Evolutionary conservation across 2,329 filamentous ascomycete species (phyloP), one percentile per base, ranked within the genome.

Genomic region (Lojkania enalia): DNA sequence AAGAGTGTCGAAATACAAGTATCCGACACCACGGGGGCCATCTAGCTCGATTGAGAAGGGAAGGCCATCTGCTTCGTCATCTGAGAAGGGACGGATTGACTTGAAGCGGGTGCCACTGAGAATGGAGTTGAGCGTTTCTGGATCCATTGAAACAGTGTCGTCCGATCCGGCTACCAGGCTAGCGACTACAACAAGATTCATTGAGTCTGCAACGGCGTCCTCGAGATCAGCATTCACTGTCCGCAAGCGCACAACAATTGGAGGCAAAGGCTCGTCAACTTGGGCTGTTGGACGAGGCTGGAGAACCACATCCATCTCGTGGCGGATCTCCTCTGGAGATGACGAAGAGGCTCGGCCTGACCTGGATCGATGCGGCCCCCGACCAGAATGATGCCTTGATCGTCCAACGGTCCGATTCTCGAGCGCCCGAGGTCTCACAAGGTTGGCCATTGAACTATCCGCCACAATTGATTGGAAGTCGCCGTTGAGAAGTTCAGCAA

Each of bases 221-320:
- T 68, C 60, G 11, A 57, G 52, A 31, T 66, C 58, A 2, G 58
- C 52, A 35, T 67, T 64, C 21, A 53, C 60, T 11, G 62, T 64
- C 27, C 64, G 54, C 35, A 70, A 44, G 13, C 64, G 64, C n/a
- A 68, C 64, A 18, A 68, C 57, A 23, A 69, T 56, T 20, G 19
- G 33, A 11, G 33, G 16, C 41, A 70, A 51, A 20, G 59, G 48
- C 38, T 66, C 54, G 31, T 65, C 67, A 18, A 61, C 60, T 32
- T 58, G 60, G 39, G 64, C 66, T 30, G 51, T 66, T 20, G 60
- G 49, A 2, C 67, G 67, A 5, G 67, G 67, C 42, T 71, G 67
- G 12, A 69, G 60, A 13, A 70, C 50, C 23, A 71, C 63, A 41
- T 71, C 67, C 67, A 71, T 71, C 39, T 54, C 60, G 60, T 69